Evolutionary conservation across 768 basidiomycete genomes (phyloP).

Genomic region (Mycena crocata): DNA sequence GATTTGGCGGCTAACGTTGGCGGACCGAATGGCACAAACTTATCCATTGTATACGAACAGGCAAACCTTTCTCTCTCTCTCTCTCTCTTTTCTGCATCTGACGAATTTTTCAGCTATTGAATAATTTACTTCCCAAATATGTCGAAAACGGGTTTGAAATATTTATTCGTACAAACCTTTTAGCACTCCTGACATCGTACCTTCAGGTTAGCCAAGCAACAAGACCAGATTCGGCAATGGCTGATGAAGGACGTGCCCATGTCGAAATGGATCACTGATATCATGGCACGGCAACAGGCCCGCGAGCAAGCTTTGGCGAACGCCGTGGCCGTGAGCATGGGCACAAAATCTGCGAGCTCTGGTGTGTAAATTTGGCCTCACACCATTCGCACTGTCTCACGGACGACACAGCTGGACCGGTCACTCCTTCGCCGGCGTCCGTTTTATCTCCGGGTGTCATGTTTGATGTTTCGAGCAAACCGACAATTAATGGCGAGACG

Average conservation of each 20-base stretch:
- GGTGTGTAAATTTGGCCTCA: background rate
- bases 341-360: background rate
- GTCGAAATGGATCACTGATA: constrained; percentile 35
- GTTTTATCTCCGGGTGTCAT: constrained; percentile 2
- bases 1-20: constrained; percentile 37
- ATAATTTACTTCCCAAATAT: constrained; percentile 41
- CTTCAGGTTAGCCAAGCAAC: constrained; percentile 36
- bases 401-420: constrained; percentile 1
- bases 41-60: constrained; percentile 42
- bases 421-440: constrained; percentile 16
- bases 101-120: constrained; percentile 32
- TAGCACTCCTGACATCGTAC: too few species aligned
- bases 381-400: background rate
- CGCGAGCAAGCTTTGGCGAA: constrained; percentile 15
- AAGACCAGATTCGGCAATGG: constrained; percentile 41
- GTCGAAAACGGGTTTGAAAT: constrained; percentile 28
- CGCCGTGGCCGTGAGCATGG: background rate
- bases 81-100: background rate
- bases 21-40: constrained; percentile 40
- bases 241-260: constrained; percentile 39
- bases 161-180: too few species aligned
- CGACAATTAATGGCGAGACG: constrained; percentile 8
- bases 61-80: background rate
- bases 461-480: constrained; percentile 23
- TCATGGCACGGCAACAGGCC: constrained; percentile 33